These are phyloP conservation scores for Sporothrix mexicana DNA, from an alignment of 2,329 filamentous ascomycete species.

Conservation along the genomic window DNA sequence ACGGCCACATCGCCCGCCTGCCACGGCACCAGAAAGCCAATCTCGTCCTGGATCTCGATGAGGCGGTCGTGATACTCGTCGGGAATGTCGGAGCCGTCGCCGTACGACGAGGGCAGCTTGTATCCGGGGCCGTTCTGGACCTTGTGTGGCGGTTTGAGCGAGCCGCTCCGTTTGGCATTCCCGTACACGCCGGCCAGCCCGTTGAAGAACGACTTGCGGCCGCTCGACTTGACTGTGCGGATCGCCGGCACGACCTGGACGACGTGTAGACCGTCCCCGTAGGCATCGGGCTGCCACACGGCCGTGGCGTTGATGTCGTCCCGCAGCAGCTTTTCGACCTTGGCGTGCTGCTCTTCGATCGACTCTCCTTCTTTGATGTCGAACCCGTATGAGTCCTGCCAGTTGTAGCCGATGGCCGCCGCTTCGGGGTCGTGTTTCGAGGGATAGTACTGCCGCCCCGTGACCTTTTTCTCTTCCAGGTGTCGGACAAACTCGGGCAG, in stretches of 20 bases:
- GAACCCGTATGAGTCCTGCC: conserved; percentile 36
- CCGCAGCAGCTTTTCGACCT: conserved; percentile 32
- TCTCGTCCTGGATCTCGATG: conserved; percentile 41
- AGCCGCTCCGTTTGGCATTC: neutral
- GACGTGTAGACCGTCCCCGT: conserved; percentile 31
- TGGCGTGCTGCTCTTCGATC: conserved; percentile 30
- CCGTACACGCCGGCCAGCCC: conserved; percentile 34
- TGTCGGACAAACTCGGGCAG: conserved; percentile 40
- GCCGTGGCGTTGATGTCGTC: conserved; percentile 22
- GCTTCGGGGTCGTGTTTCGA: conserved; percentile 34
- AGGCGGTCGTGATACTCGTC: conserved; percentile 40
- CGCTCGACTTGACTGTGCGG: conserved; percentile 29
- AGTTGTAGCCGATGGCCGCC: conserved; percentile 34
- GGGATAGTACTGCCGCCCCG: conserved; percentile 34
- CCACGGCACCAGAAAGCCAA: conserved; percentile 35
- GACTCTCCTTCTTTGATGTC: conserved; percentile 28
- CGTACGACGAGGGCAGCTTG: conserved; percentile 38
- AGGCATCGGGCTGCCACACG: conserved; percentile 34
- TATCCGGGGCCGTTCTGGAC: conserved; percentile 35
- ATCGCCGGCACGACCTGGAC: conserved; percentile 33
- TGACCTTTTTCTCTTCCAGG: conserved; percentile 38
- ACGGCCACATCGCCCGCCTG: conserved; percentile 34
- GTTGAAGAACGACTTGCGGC: conserved; percentile 31
- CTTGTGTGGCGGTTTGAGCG: conserved; percentile 29
- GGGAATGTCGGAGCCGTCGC: conserved; percentile 40